A percentile compares a stretch with the other conserved stretches of the same genome.
Evolutionary conservation across 768 basidiomycete species (phyloP).

Genomic region (Russula foetens): DNA sequence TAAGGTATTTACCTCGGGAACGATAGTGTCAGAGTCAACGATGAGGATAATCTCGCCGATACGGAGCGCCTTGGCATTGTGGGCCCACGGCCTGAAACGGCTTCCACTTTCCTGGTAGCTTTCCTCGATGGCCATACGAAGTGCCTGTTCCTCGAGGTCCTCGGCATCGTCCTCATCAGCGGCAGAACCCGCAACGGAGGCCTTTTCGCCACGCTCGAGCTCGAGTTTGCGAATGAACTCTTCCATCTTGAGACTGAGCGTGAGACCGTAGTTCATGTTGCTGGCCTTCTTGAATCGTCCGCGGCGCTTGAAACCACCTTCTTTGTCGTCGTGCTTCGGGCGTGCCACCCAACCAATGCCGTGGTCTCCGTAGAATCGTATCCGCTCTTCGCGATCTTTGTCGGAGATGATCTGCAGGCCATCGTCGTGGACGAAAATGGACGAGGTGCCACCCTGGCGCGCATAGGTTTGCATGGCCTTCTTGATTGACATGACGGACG

Average conservation of each 20-base stretch:
- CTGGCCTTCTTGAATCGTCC: constrained; percentile 92
- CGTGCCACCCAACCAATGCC: constrained; percentile 82
- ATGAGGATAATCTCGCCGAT: constrained; percentile 75
- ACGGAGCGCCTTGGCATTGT: constrained; percentile 65
- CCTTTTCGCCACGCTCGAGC: constrained; percentile 29
- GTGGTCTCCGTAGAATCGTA: constrained; percentile 66
- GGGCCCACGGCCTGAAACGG: constrained; percentile 67
- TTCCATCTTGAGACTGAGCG: constrained; percentile 57
- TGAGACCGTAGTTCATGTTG: constrained; percentile 83
- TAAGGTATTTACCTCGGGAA: constrained; percentile 48
- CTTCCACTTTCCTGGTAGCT: constrained; percentile 48
- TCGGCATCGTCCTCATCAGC: constrained; percentile 38
- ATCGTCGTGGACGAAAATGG: constrained; percentile 79
- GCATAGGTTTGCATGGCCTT: constrained; percentile 90
- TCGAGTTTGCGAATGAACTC: constrained; percentile 43
- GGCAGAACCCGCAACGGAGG: constrained; percentile 27
- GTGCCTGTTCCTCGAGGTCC: constrained; percentile 58
- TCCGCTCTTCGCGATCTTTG: constrained; percentile 56
- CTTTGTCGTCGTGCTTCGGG: constrained; percentile 52
- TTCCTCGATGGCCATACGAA: constrained; percentile 70
- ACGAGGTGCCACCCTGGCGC: constrained; percentile 76
- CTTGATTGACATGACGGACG: constrained; percentile 70
- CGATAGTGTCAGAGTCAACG: constrained; percentile 74
- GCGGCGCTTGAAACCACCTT: constrained; percentile 69
- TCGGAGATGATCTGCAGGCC: constrained; percentile 62